Evolutionary conservation across 2,329 filamentous ascomycete genomes (phyloP).

Genomic region (Coleophoma eucalyptorum): DNA sequence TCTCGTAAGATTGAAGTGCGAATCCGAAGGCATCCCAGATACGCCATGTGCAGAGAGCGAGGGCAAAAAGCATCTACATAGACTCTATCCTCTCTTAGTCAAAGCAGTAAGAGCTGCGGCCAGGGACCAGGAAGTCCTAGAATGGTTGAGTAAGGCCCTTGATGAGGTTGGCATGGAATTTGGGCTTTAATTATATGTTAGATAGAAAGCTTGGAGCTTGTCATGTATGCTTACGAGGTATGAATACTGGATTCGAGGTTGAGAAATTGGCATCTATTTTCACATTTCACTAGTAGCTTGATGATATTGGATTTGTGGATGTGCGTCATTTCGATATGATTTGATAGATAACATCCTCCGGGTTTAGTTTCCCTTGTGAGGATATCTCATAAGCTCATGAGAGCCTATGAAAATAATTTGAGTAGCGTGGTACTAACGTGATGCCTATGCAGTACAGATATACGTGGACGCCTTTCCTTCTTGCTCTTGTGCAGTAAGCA

Average conservation of each 20-base stretch:
- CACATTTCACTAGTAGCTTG: no score
- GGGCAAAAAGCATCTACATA: conserved; percentile 70
- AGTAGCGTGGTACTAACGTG: not conserved
- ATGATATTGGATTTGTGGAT: no score
- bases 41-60: conserved; percentile 48
- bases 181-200: conserved; percentile 18
- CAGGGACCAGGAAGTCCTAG: conserved; percentile 57
- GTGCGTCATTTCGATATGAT: no score
- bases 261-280: no score
- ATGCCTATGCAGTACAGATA: not conserved
- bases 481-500: no score
- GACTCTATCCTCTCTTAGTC: conserved; percentile 75
- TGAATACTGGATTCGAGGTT: no score
- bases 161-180: conserved; percentile 58
- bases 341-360: no score
- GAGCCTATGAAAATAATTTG: not conserved
- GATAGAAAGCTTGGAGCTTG: no score
- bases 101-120: conserved; percentile 57
- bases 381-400: not conserved
- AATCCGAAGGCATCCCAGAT: conserved; percentile 64
- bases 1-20: conserved; percentile 64
- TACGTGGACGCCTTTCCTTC: not conserved
- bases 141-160: conserved; percentile 55
- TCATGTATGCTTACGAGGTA: no score
- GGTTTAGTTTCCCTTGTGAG: not conserved